These are phyloP conservation scores for Aspergillus pseudonomiae DNA, from an alignment of 2,329 filamentous ascomycete genomes.

Conservation along the genomic window DNA sequence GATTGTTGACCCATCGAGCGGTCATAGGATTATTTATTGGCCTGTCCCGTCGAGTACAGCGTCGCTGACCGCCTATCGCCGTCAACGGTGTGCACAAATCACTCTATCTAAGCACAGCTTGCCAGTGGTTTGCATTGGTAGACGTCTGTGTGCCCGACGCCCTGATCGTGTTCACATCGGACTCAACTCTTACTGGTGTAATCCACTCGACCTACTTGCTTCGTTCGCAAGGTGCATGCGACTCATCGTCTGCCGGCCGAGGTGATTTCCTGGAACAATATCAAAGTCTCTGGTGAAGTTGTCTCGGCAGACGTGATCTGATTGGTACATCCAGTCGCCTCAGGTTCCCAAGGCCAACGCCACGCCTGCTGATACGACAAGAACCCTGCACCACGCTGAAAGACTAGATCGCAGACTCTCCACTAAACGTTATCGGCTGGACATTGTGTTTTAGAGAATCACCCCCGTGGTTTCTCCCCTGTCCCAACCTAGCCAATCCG, in stretches of 20 bases:
- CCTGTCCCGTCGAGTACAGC: slow-evolving; percentile 2
- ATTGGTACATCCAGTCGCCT: slow-evolving; percentile 24
- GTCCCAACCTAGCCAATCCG: slow-evolving; percentile 12
- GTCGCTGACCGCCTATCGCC: slow-evolving; percentile 23
- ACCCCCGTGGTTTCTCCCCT: slow-evolving; percentile 7
- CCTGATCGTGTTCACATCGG: slow-evolving; percentile 16
- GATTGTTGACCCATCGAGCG: slow-evolving; percentile 5
- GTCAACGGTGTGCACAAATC: slow-evolving; percentile 7
- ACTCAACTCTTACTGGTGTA: slow-evolving; percentile 3
- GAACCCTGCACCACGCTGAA: slow-evolving; percentile 25
- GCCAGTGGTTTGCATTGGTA: slow-evolving; percentile 9
- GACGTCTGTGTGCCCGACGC: slow-evolving; percentile 29
- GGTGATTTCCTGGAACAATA: slow-evolving; percentile 9
- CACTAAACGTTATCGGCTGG: slow-evolving; percentile 28
- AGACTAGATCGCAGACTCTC: slow-evolving; percentile 20
- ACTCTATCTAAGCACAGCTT: background rate
- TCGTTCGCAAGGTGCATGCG: slow-evolving; percentile 10
- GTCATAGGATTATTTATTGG: slow-evolving; percentile 2
- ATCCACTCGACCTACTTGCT: slow-evolving; percentile 2
- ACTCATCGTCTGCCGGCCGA: slow-evolving; percentile 11
- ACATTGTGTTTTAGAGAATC: slow-evolving; percentile 13
- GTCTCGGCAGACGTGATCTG: slow-evolving; percentile 14
- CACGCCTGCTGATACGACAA: slow-evolving; percentile 24
- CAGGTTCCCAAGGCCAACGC: slow-evolving; percentile 21
- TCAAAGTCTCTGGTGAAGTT: slow-evolving; percentile 2